Evolutionary conservation across 192 early-diverging fungal genomes (phyloP), one percentile per base, ranked within the genome.

Genomic region (Coemansia sp.): DNA sequence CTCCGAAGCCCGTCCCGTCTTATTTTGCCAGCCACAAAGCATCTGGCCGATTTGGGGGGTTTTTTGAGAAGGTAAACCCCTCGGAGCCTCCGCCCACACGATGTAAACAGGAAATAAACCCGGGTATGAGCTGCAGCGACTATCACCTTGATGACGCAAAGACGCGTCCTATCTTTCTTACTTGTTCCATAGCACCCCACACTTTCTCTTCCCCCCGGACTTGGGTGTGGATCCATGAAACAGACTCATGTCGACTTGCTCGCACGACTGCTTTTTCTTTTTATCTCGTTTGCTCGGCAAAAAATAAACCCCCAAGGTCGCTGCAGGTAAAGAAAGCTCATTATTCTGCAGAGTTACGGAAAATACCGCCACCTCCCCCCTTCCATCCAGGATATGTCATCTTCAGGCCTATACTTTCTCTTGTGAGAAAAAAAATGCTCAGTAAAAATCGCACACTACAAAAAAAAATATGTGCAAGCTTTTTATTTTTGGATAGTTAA

Each of bases 1-100:
- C 60, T 67, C 71, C 71, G 71, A 73, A 73, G 21, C 62, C 69
- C 62, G 69, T 3, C 12, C 38, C 38, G 38, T 16, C 38, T 14
- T 44, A 44, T 25, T 14, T 48, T 27, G 10, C 38, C 38, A 44
- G 38, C 38, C 38, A 44, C 38, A 44, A 16, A 3, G 9, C 38
- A 16, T 44, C 12, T 59, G 38, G 57, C 57, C 22, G 38, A 48
- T 59, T 48, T 19, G n/a, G n/a, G n/a, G n/a, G n/a, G n/a, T n/a
- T n/a, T n/a, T n/a, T n/a, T n/a, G n/a, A n/a, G n/a, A n/a, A n/a
- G n/a, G n/a, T n/a, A n/a, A n/a, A n/a, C n/a, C n/a, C n/a, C n/a
- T n/a, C n/a, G 38, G 38, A 44, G 14, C 14, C 14, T 16, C 38
- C 38, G 38, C 25, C 41, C 25, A 47, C 23, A 47, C 10, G 41